Evolutionary conservation across 2,329 filamentous ascomycete genomes (phyloP), one percentile per base, ranked within the genome.

Genomic region (Pseudonectria foliicola): DNA sequence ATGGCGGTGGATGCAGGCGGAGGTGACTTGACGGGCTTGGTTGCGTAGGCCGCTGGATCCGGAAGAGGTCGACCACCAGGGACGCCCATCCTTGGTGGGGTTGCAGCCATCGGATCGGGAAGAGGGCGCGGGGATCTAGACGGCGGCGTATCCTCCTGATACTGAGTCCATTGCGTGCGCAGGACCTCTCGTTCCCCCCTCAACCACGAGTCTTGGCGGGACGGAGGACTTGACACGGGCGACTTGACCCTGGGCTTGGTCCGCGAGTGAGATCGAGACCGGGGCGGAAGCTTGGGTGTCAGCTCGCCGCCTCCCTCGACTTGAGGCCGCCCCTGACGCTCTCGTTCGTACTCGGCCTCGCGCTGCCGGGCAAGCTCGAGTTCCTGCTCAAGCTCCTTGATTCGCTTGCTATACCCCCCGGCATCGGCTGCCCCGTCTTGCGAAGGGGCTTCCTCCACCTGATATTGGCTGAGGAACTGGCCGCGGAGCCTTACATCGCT

Each of bases 381-480:
- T 69, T 85, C 67, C 63, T 75, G 70, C 62, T 96, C 90, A 5
- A 96, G 70, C 55, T 95, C 82, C 49, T 75, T 75, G 43, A 95
- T 80, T 27, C 88, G 78, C 44, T 71, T 74, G 43, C 70, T 76
- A 57, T 90, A 72, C 35, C 68, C 66, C 13, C 57, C 48, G 15
- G 60, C 30, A 54, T 57, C 18, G 8, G 18, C 60, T 16, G 55
- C 60, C 13, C 53, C 43, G 25, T 50, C 46, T 16, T 47, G 40
- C 13, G 45, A 29, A 10, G 37, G 38, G 51, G 42, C 68, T 59
- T 54, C 78, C 46, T 86, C 80, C 13, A 81, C 78, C 56, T 86
- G 82, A 56, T 95, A 94, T 55, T 95, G 84, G 53, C 85, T 90
- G 33, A 94, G 71, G 49, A 82, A 89, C 54, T 95, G 88, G 3